These are phyloP conservation scores for Cladochytrium replicatum DNA, from an alignment of 192 early-diverging fungal genomes.

Conservation along the genomic window DNA sequence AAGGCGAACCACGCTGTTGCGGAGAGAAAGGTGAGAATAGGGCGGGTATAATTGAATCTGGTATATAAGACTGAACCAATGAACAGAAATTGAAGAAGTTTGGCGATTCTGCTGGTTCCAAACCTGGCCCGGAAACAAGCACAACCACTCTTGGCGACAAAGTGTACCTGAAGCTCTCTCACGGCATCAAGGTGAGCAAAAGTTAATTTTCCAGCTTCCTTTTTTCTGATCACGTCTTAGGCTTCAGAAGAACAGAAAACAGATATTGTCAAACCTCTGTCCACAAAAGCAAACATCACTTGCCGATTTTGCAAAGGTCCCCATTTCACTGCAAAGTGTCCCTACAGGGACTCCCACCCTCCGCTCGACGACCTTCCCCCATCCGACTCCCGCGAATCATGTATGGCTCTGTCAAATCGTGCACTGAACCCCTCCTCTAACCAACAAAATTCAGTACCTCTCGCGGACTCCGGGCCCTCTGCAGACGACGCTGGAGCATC, in stretches of 20 bases:
- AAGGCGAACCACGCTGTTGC: conserved; percentile 83
- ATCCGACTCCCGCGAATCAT: no score
- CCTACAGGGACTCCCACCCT: conserved; percentile 90
- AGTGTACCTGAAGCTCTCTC: conserved; percentile 75
- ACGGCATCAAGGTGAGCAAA: conserved; percentile 54
- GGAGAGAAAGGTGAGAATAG: conserved; percentile 70
- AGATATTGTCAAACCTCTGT: no score
- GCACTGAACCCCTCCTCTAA: no score
- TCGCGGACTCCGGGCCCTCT: no score
- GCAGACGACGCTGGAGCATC: conserved; percentile 22
- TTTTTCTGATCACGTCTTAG: no score
- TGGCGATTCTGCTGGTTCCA: conserved; percentile 69
- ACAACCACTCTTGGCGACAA: conserved; percentile 84
- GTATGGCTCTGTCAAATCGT: no score
- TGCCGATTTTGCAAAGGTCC: conserved; percentile 96
- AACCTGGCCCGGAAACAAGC: conserved; percentile 74
- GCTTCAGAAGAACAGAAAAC: no score
- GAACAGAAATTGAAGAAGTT: conserved; percentile 79
- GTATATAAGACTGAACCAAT: no score
- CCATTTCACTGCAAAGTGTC: conserved; percentile 95
- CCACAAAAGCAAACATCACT: conserved; percentile 70
- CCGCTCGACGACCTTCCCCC: conserved; percentile 68
- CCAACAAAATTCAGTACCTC: no score
- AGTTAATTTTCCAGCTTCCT: no score
- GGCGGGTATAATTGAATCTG: no score